Evolutionary conservation across 23 red algal species (phyloP), one percentile per base, ranked within the genome.

Genomic region (Gracilaria gracilis): DNA sequence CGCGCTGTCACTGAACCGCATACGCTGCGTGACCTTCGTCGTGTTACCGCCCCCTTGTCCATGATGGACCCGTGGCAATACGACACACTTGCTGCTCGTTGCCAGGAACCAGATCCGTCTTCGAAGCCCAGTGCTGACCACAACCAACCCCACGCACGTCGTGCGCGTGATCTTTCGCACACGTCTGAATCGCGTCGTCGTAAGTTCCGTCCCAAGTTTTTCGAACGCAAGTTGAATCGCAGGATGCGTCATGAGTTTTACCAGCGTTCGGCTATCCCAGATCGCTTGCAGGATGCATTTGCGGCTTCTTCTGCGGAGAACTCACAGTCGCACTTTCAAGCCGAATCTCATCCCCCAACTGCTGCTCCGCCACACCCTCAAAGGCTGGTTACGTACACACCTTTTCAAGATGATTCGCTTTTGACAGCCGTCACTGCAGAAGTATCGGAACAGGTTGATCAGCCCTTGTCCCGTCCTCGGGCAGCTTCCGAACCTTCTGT

Each of bases 21-120:
- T 34, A 69, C 84, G 2, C 71, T 88, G n/a, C 84, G 84, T 23
- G 84, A 88, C 57, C 84, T 88, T 55, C 84, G 84, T 61, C 84
- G 84, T 32, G 84, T 88, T 6, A 88, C 84, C 32, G 84, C 84
- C 9, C 84, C 84, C 2, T 46, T 69, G 23, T 51, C 84, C 27
- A 42, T 88, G 34, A 75, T 88, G 67, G 62, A 88, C 69, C 84
- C 84, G 2, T 75, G 67, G 71, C 84, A 88, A 24, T 88, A 88
- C 34, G 84, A 88, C 16, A 25, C 58, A 25, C 40, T 27, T 21
- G 25, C 53, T 35, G 50, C 58, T 20, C 40, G 46, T 37, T 81
- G 27, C 36, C 54, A 47, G 21, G 11, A 53, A 1, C 64, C 25
- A 24, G 6, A 13, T 50, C 29, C 81, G 15, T 47, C 46, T 48